Evolutionary conservation across 129 eudicot species (phyloP).

Genomic region (Cynara cardunculus): DNA sequence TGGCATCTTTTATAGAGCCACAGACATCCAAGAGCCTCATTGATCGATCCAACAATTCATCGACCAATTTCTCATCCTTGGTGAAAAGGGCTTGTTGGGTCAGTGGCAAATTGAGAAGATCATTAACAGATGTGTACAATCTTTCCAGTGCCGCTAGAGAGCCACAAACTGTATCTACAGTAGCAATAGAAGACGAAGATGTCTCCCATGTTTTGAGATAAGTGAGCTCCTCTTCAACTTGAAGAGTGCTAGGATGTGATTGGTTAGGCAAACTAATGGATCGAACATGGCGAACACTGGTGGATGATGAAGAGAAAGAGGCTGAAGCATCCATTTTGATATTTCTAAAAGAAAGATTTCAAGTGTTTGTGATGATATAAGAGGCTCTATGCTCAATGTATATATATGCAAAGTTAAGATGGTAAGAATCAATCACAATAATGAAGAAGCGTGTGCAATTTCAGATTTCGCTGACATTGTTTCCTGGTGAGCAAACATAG

Average conservation of each 20-base stretch:
- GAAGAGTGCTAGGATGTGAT: conserved; percentile 35
- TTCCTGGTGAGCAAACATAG: conserved; percentile 3
- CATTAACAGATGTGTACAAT: conserved; percentile 18
- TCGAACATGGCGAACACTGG: conserved; percentile 29
- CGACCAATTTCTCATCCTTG: conserved; percentile 25
- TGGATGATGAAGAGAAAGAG: conserved; percentile 19
- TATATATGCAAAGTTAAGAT: not conserved
- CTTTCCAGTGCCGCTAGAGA: conserved; percentile 7
- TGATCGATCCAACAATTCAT: conserved; percentile 38
- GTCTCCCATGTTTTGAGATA: conserved; percentile 8
- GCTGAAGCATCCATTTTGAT: conserved; percentile 21
- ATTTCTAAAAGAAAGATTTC: not conserved
- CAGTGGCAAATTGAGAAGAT: conserved; percentile 28
- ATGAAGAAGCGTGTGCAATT: not conserved
- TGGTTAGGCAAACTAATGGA: conserved; percentile 41
- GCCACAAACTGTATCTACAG: conserved; percentile 1
- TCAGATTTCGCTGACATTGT: conserved; percentile 10
- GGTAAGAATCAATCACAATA: not conserved
- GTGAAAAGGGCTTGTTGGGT: conserved; percentile 30
- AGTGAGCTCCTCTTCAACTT: conserved; percentile 28
- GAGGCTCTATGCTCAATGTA: not conserved
- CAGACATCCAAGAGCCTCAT: conserved; percentile 36
- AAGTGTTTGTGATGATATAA: conserved; percentile 11
- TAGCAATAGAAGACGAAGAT: not conserved
- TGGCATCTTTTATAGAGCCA: conserved; percentile 27